Evolutionary conservation across 495 filamentous ascomycete genomes (phyloP).

Genomic region (Neurospora tetraspora): DNA sequence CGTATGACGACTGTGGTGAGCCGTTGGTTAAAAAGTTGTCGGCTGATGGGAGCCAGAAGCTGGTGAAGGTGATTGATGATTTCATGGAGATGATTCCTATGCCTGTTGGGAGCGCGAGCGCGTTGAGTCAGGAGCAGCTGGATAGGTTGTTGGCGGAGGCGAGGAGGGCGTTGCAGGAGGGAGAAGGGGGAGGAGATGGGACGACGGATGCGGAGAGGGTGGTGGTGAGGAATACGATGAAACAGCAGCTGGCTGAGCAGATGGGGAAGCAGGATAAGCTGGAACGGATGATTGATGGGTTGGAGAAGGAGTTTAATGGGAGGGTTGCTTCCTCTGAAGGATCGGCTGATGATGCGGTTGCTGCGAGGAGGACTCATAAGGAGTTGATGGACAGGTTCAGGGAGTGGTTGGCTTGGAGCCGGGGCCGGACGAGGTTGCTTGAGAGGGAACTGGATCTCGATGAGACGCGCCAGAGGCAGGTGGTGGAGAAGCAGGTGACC

Average conservation of each 20-base stretch:
- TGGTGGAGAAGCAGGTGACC: neutral
- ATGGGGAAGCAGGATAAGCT: neutral
- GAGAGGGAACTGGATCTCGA: neutral
- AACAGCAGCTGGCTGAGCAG: neutral
- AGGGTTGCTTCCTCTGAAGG: neutral
- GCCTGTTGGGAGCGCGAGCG: neutral
- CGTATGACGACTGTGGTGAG: neutral
- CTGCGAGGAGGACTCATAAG: neutral
- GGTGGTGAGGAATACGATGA: neutral
- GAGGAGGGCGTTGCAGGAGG: neutral
- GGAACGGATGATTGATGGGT: neutral
- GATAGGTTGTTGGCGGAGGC: neutral
- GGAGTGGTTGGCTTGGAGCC: neutral
- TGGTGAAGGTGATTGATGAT: neutral
- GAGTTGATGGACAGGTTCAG: neutral
- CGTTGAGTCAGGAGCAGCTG: neutral
- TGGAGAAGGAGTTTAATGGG: neutral
- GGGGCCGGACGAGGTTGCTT: neutral
- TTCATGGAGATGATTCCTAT: neutral
- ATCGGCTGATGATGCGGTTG: neutral
- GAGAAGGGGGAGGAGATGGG: neutral
- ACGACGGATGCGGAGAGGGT: neutral
- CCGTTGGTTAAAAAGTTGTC: neutral
- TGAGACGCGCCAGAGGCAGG: neutral
- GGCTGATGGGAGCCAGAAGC: neutral